Evolutionary conservation across 345 rosid species (phyloP).

Genomic region (Rubroshorea leprosula): DNA sequence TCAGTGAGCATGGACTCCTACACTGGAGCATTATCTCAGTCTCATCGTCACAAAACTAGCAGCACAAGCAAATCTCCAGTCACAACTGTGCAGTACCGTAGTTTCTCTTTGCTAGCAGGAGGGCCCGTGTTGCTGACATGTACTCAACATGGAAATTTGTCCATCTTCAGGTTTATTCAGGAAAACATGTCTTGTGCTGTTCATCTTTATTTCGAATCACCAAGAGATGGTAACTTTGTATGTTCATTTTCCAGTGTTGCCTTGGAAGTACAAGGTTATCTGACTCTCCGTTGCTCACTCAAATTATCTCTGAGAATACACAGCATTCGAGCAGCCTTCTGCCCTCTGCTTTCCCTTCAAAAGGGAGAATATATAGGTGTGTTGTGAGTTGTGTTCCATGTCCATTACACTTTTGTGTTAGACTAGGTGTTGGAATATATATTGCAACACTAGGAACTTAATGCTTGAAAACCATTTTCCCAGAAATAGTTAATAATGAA

Average conservation of each 20-base stretch:
- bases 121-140: conserved; percentile 92
- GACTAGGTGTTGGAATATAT: too few relatives aligned
- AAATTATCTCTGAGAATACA: conserved; percentile 64
- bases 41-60: conserved; percentile 64
- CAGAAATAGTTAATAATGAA: not conserved
- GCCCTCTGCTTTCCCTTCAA: conserved; percentile 82
- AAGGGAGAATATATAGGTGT: conserved; percentile 87
- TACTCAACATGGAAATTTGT: conserved; percentile 78
- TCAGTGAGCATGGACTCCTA: conserved; percentile 72
- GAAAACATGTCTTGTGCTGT: not conserved
- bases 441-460: too few relatives aligned
- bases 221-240: not conserved
- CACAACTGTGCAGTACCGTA: conserved; percentile 82
- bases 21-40: conserved; percentile 70
- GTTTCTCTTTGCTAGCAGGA: conserved; percentile 82
- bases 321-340: conserved; percentile 67
- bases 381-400: not conserved
- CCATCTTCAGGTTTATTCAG: conserved; percentile 71
- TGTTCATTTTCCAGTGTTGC: conserved; percentile 59
- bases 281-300: conserved; percentile 80
- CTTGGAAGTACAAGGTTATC: conserved; percentile 74
- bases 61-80: conserved; percentile 67
- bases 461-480: not conserved
- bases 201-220: not conserved
- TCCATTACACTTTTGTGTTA: too few relatives aligned